These are phyloP conservation scores for Alternaria angustiovoidea DNA, from an alignment of 2,329 filamentous ascomycete species.

Conservation along the genomic window DNA sequence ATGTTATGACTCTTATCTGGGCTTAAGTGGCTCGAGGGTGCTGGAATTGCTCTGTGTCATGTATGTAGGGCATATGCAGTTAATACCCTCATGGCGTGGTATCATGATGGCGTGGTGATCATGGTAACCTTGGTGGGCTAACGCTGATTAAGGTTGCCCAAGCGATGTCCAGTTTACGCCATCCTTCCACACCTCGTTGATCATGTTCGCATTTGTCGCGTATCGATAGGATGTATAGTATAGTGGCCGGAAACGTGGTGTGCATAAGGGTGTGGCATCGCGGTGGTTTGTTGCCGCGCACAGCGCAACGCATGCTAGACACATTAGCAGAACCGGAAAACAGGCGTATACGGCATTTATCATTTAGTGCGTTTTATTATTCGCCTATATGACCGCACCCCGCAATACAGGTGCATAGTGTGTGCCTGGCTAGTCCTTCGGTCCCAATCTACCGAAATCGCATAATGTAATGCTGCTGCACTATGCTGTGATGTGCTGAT, in stretches of 20 bases:
- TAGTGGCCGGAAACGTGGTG: background rate
- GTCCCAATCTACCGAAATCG: constrained; percentile 12
- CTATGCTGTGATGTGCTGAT: constrained; percentile 17
- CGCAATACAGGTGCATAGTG: constrained; percentile 8
- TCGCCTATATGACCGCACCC: constrained; percentile 20
- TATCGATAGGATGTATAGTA: background rate
- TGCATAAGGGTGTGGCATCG: constrained; percentile 16
- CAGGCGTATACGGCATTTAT: constrained; percentile 11
- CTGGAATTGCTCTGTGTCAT: background rate
- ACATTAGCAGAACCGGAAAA: constrained; percentile 10
- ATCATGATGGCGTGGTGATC: background rate
- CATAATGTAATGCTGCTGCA: constrained; percentile 12
- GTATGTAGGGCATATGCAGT: background rate
- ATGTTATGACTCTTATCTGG: background rate
- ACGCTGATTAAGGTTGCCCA: background rate
- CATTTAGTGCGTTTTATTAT: constrained; percentile 19
- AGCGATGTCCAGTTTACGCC: background rate
- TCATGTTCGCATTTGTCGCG: constrained; percentile 2
- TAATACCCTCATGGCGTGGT: background rate
- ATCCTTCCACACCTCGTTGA: background rate
- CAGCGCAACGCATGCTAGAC: background rate
- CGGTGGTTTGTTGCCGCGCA: constrained; percentile 22
- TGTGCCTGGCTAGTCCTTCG: constrained; percentile 13
- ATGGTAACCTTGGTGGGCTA: background rate
- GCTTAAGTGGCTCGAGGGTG: background rate